Evolutionary conservation across 2,329 filamentous ascomycete species (phyloP).

Genomic region (Cryphonectria naterciae): DNA sequence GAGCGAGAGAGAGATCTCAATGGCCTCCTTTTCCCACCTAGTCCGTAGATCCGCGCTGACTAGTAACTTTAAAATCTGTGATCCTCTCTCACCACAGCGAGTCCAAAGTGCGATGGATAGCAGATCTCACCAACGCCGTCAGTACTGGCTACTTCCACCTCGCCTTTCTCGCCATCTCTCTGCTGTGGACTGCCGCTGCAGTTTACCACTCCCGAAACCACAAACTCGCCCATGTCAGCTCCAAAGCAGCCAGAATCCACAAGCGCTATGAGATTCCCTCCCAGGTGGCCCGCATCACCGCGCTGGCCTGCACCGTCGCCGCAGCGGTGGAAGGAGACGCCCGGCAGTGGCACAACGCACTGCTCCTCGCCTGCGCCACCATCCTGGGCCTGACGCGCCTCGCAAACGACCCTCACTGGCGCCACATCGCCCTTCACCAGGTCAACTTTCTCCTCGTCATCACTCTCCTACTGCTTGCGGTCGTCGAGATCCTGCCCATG

Average conservation of each 20-base stretch:
- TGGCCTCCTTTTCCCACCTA: neutral
- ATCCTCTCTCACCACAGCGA: slow-evolving; percentile 5
- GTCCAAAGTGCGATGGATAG: slow-evolving; percentile 23
- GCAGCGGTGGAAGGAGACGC: slow-evolving; percentile 18
- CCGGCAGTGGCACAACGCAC: slow-evolving; percentile 21
- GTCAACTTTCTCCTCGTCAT: slow-evolving; percentile 24
- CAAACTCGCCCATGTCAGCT: slow-evolving; percentile 2
- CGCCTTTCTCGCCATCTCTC: slow-evolving; percentile 18
- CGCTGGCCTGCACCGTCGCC: slow-evolving; percentile 21
- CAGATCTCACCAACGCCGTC: slow-evolving; percentile 3
- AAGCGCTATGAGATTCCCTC: slow-evolving; percentile 27
- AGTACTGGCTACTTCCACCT: slow-evolving; percentile 21
- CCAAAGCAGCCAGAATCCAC: slow-evolving; percentile 22
- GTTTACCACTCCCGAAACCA: slow-evolving; percentile 5
- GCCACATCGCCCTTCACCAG: slow-evolving; percentile 28
- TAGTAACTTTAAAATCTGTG: too few relatives aligned
- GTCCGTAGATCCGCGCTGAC: slow-evolving; percentile 4
- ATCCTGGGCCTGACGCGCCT: slow-evolving; percentile 25
- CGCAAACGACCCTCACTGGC: slow-evolving; percentile 22
- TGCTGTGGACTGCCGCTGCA: slow-evolving; percentile 22
- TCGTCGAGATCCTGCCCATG: slow-evolving; percentile 31
- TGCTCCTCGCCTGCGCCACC: slow-evolving; percentile 22
- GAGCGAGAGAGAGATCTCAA: neutral
- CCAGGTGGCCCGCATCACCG: slow-evolving; percentile 19
- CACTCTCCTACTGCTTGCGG: slow-evolving; percentile 22